Conservation (phyloP, 1,139 yeast genomes). For the Magnusiomyces magnusii region DNA sequence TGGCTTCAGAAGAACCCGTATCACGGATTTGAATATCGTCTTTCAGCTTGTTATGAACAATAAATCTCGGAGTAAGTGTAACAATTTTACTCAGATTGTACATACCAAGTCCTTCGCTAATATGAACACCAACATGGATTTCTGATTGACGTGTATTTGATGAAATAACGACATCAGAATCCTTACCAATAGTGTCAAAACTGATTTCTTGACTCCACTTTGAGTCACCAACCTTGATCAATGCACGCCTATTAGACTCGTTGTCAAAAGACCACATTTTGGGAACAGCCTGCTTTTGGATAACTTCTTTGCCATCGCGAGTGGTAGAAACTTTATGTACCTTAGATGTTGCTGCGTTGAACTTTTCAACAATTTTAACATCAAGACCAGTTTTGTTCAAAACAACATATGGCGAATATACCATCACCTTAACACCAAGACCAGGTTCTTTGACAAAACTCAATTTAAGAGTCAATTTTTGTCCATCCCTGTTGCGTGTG, state of each 20-base stretch:
- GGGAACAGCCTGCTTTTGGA: slow-evolving; percentile 43
- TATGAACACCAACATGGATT: slow-evolving; percentile 64
- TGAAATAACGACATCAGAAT: slow-evolving; percentile 56
- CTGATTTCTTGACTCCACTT: slow-evolving; percentile 71
- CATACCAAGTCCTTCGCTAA: slow-evolving; percentile 83
- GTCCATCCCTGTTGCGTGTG: slow-evolving; percentile 45
- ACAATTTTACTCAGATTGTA: slow-evolving; percentile 72
- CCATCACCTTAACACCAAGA: slow-evolving; percentile 37
- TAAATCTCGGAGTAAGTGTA: slow-evolving; percentile 74
- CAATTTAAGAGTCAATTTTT: slow-evolving; percentile 52
- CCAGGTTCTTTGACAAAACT: slow-evolving; percentile 44
- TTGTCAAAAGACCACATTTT: slow-evolving; percentile 78
- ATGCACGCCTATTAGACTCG: slow-evolving; percentile 59
- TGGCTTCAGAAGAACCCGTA: slow-evolving; percentile 37
- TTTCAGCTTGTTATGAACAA: slow-evolving; percentile 55
- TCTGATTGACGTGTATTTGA: slow-evolving; percentile 45
- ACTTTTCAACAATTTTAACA: slow-evolving; percentile 50
- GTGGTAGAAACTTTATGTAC: slow-evolving; percentile 29
- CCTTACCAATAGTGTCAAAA: slow-evolving; percentile 86
- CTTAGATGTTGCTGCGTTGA: slow-evolving; percentile 39
- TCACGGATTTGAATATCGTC: slow-evolving; percentile 59
- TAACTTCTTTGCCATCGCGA: slow-evolving; percentile 16
- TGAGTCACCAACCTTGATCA: slow-evolving; percentile 62
- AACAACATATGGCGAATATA: slow-evolving; percentile 77
- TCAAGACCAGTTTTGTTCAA: slow-evolving; percentile 73